Evolutionary conservation across 176 grass and related monocot genomes (phyloP).

Genomic region (Oryza brachyantha): DNA sequence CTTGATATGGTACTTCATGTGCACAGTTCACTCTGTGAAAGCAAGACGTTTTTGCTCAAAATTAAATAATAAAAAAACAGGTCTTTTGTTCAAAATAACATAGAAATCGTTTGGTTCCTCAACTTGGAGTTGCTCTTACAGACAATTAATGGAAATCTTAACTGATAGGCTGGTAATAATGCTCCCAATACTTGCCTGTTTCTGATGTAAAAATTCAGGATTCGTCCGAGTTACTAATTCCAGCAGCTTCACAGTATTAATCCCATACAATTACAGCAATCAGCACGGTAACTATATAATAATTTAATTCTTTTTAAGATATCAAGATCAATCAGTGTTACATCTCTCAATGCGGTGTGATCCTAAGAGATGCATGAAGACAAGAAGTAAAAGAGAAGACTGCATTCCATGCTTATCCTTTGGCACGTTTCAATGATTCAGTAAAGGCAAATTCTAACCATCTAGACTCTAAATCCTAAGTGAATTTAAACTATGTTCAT

Average conservation of each 20-base stretch:
- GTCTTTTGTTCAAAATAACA: not conserved
- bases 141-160: not conserved
- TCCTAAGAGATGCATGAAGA: constrained; percentile 9
- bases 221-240: not conserved
- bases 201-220: not conserved
- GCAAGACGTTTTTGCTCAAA: not conserved
- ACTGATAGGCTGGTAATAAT: not conserved
- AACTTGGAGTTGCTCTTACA: not conserved
- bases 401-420: constrained; percentile 26
- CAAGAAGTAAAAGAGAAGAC: constrained; percentile 18
- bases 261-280: not conserved
- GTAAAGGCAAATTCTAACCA: not conserved
- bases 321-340: not conserved
- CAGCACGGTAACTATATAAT: not conserved
- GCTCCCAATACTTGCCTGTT: not conserved
- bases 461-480: constrained; percentile 13
- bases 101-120: not conserved
- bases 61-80: not conserved
- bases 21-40: not conserved
- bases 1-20: not conserved
- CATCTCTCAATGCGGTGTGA: not conserved
- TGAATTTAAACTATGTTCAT: constrained; percentile 25
- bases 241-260: not conserved
- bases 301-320: not conserved
- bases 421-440: not conserved